Evolutionary conservation across 305 asterid species (phyloP).

Genomic region (Fraxinus baroniana): DNA sequence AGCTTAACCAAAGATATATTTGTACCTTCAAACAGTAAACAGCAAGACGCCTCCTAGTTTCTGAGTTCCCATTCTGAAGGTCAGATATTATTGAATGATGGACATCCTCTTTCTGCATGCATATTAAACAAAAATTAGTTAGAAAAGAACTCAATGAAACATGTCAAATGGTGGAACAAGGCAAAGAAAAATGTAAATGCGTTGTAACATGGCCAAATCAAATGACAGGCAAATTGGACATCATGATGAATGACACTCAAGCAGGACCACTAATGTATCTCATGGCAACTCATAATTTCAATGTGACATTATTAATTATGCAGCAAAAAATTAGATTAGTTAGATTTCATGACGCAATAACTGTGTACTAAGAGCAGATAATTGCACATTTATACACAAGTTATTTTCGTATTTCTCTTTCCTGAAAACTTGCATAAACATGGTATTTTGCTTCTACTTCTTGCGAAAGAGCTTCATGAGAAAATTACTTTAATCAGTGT

Average conservation of each 20-base stretch:
- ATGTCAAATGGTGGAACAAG: slow-evolving; percentile 13
- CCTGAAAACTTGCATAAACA: neutral
- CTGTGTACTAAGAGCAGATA: neutral
- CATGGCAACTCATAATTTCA: neutral
- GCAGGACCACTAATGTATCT: neutral
- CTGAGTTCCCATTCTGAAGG: slow-evolving; percentile 95
- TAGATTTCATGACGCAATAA: neutral
- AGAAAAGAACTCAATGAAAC: slow-evolving; percentile 13
- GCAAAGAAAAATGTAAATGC: neutral
- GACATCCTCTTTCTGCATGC: slow-evolving; percentile 97
- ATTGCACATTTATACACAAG: neutral
- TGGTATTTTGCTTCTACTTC: neutral
- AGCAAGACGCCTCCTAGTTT: slow-evolving; percentile 96
- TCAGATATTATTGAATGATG: slow-evolving; percentile 98
- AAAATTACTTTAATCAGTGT: neutral
- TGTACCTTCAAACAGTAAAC: slow-evolving; percentile 93
- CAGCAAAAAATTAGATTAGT: neutral
- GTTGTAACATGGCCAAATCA: slow-evolving; percentile 12
- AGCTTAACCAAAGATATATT: slow-evolving; percentile 19
- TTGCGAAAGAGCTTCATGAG: neutral
- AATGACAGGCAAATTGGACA: slow-evolving; percentile 19
- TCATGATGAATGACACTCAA: slow-evolving; percentile 11
- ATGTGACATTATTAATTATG: neutral
- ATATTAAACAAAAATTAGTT: slow-evolving; percentile 19
- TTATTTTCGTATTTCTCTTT: neutral